Percentiles rank a stretch among this genome's conserved stretches.
These are phyloP conservation scores for Cyberlindnera maclurae DNA, from an alignment of 805 yeast species.

Conservation along the genomic window DNA sequence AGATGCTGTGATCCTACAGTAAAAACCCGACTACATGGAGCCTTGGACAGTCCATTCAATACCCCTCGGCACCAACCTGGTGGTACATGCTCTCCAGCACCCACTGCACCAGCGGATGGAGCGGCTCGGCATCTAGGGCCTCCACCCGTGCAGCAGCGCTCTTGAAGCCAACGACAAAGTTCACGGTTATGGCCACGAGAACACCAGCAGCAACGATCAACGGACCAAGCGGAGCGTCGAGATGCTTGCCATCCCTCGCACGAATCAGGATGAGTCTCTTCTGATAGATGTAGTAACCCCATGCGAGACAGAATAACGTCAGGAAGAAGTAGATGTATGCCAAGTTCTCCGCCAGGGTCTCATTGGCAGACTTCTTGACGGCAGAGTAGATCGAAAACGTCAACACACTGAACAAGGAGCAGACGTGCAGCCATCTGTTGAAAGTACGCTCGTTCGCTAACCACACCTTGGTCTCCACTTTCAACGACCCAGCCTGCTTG, in stretches of 20 bases:
- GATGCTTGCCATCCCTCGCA: slow-evolving; percentile 77
- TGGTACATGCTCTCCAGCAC: slow-evolving; percentile 26
- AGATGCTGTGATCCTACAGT: no score
- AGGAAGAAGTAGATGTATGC: slow-evolving; percentile 78
- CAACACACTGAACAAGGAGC: slow-evolving; percentile 74
- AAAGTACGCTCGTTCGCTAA: slow-evolving; percentile 96
- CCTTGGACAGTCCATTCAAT: slow-evolving; percentile 4
- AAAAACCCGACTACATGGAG: no score
- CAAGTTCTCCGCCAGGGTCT: slow-evolving; percentile 53
- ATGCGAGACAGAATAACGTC: slow-evolving; percentile 74
- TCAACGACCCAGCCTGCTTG: slow-evolving; percentile 85
- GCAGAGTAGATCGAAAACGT: slow-evolving; percentile 82
- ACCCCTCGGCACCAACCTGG: slow-evolving; percentile 26
- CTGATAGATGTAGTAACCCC: slow-evolving; percentile 83
- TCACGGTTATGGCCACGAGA: slow-evolving; percentile 55
- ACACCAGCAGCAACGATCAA: slow-evolving; percentile 67
- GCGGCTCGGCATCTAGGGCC: slow-evolving; percentile 9
- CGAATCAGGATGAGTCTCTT: slow-evolving; percentile 65
- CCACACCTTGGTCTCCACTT: slow-evolving; percentile 97
- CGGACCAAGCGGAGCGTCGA: slow-evolving; percentile 90
- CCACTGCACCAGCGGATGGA: slow-evolving; percentile 21
- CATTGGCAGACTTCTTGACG: slow-evolving; percentile 57
- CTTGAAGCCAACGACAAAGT: slow-evolving; percentile 63
- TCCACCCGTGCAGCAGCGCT: slow-evolving; percentile 25
- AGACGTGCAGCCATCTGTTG: slow-evolving; percentile 89